Percentiles rank a stretch among this genome's conserved stretches.
These are phyloP conservation scores for Cardamine chenopodiifolia DNA, from an alignment of 345 rosid species.

Conservation along the genomic window DNA sequence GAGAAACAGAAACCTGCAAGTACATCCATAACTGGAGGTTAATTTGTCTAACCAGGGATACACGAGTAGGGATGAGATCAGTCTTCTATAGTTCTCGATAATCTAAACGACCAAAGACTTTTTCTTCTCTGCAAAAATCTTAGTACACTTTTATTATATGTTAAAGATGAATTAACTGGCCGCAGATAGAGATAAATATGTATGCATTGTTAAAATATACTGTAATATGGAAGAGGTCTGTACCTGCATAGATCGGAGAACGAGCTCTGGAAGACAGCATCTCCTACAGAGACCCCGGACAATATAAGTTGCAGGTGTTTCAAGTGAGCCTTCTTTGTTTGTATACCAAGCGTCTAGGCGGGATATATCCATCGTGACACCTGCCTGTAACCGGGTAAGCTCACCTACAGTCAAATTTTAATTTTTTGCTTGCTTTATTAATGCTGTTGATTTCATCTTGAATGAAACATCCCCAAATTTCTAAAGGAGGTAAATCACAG, in stretches of 20 bases:
- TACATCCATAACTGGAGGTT: constrained; percentile 4
- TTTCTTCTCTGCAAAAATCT: constrained; percentile 17
- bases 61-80: too few relatives aligned
- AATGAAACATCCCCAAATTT: constrained; percentile 7
- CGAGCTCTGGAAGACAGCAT: constrained; percentile 92
- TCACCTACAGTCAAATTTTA: constrained; percentile 64
- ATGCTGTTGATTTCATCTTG: constrained; percentile 18
- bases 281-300: constrained; percentile 84
- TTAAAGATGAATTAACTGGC: too few relatives aligned
- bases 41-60: not conserved
- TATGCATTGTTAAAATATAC: not conserved
- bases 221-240: not conserved
- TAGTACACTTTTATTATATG: not conserved
- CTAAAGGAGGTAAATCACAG: constrained; percentile 17
- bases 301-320: constrained; percentile 77
- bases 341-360: constrained; percentile 95
- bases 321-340: constrained; percentile 66
- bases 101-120: too few relatives aligned
- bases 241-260: constrained; percentile 93
- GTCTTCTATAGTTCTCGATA: too few relatives aligned
- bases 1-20: constrained; percentile 77
- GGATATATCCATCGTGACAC: constrained; percentile 93
- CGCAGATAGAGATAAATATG: not conserved
- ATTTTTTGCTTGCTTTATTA: not conserved
- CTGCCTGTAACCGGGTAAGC: constrained; percentile 83